Base-by-base conservation (phyloP, 139 green algal species). In the Chlamydomonas incerta region DNA sequence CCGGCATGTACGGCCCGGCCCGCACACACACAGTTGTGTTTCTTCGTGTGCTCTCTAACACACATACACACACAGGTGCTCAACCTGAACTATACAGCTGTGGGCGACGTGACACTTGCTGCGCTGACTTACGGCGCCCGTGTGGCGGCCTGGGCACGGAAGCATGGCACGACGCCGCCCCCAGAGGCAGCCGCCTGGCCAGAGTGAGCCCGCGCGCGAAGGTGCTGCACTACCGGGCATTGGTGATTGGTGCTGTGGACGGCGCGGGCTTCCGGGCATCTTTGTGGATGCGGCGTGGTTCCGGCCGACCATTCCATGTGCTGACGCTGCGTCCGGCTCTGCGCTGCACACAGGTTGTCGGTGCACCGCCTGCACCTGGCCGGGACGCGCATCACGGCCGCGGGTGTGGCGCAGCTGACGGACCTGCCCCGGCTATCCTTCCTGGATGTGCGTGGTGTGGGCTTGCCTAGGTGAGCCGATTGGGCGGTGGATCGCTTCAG, bases 91-190 rank as follows among this genome's bases (percentile, higher is more conserved):
- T 21, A 67, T 80, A 90, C 84, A 18, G 55, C 28, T 2, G 80
- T 81, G 41, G 83, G 80, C 13, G 88, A 91, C 29, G n/a, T 62
- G 1, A 82, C 74, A 6, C 57, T 91, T 21, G 85, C 68, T 1
- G 74, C 68, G 47, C 85, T 91, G 2, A 91, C 88, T 1, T 91
- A 90, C 46, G 88, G 80, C 14, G 52, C 34, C 6, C 52, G 80
- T 1, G 58, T 50, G 23, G 15, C n/a, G 15, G 71, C 52, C 26
- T 87, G 66, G 80, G 52, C 74, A 21, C 31, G 66, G 55, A 28
- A 28, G 17, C 9, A 60, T 20, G 55, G 74, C 17, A 31, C 20
- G 29, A 0, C 33, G 1, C 28, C 33, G 24, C 62, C 57, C 21
- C 15, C 71, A 29, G 80, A 66, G 74, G 72, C 50, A 28, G 62